Evolutionary conservation across 176 grass and related monocot species (phyloP), one percentile per base, ranked within the genome.

Genomic region (Calamus simplicifolius): DNA sequence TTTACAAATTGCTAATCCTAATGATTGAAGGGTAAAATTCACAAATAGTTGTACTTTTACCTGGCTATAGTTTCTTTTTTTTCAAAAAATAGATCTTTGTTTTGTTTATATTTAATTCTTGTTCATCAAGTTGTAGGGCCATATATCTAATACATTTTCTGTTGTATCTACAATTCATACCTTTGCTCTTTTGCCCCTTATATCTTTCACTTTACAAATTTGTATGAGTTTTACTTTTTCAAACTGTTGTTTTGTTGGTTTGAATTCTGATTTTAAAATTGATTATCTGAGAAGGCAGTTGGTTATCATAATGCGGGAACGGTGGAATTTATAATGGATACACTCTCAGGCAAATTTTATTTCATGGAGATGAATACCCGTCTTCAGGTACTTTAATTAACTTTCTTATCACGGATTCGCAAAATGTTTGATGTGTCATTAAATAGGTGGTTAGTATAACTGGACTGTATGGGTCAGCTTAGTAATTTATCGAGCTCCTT

Each of bases 311-410:
- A 66, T 90, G 92, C 92, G 82, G 92, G 92, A 75, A 96, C 87
- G 55, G 92, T 96, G 54, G 92, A 96, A 43, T 90, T 96, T 66
- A 96, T 96, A 58, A 83, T 96, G 57, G 92, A 96, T 52, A 96
- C 86, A 30, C 67, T 81, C 66, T 90, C 87, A 29, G 83, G 81
- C 50, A 38, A 96, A 66, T 96, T 96, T 21, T 96, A 82, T 74
- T 96, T 96, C 72, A 96, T 96, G 92, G 92, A 96, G 74, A 96
- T 96, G 92, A 96, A 96, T 77, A 96, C 92, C 61, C 87, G 92
- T 61, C 80, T 96, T 58, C 92, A 90, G 78, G 92, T 88, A 85
- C 19, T 69, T n/a, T 54, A 29, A 55, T 30, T 50, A 51, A 50
- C 19, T 54, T 60, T 16, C 7, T 74, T 35, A 23, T 70, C 3